Percentiles rank a stretch among this genome's conserved stretches.
These are phyloP conservation scores for Metrosideros polymorpha DNA, from an alignment of 441 rosid species.

Conservation along the genomic window DNA sequence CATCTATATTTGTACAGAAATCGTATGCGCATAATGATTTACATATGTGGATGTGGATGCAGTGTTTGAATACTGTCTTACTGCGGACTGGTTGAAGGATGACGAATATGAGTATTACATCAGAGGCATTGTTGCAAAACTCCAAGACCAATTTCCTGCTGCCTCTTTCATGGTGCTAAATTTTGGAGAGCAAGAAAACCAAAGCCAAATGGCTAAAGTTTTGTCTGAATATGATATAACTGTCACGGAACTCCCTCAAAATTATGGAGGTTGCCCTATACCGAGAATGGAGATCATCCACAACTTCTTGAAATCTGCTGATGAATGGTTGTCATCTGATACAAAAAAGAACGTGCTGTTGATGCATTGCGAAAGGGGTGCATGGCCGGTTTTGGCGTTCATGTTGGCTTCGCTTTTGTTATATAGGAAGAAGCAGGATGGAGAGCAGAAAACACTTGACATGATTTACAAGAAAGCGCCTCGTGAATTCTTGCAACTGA, in stretches of 20 bases:
- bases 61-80: not conserved
- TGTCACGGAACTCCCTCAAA: not conserved
- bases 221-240: slow-evolving; percentile 21
- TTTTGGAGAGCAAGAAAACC: not conserved
- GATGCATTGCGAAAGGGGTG: not conserved
- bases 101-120: not conserved
- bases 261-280: not conserved
- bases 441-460: not conserved
- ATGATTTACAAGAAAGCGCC: not conserved
- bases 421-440: not conserved
- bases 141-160: not conserved
- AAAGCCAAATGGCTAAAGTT: not conserved
- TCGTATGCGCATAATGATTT: not conserved
- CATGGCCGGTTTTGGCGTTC: not conserved
- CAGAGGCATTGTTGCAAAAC: not conserved
- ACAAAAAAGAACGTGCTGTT: not conserved
- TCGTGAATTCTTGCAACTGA: not conserved
- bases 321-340: not conserved
- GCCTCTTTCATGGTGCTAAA: not conserved
- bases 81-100: not conserved
- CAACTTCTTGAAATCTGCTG: not conserved
- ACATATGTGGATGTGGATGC: not conserved
- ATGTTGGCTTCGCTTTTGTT: not conserved
- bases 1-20: not conserved
- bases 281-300: not conserved